phyloP scores from a whole-genome alignment of 345 rosid species.

The Boechera stricta region DNA sequence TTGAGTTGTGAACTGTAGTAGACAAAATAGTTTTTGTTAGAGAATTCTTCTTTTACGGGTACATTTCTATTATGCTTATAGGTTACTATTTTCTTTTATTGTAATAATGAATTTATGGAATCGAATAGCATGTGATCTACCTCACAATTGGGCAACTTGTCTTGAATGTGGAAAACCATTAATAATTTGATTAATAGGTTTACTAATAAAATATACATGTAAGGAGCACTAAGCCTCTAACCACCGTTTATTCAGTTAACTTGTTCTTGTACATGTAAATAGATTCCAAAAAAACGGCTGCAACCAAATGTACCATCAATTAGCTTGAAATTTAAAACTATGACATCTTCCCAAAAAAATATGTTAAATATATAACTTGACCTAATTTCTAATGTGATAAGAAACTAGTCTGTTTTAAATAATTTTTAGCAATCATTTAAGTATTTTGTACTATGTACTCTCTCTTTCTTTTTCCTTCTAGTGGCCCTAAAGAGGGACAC shows the following conservation, averaged over 20 bases:
- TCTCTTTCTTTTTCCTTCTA: not conserved
- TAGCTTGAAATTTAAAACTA: not conserved
- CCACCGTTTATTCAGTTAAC: slow-evolving; percentile 47
- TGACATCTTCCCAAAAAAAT: not conserved
- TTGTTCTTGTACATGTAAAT: slow-evolving; percentile 21
- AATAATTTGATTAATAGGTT: slow-evolving; percentile 23
- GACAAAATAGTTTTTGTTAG: too few species aligned
- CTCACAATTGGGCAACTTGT: slow-evolving; percentile 43
- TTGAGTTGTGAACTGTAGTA: not conserved
- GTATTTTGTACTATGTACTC: slow-evolving; percentile 30
- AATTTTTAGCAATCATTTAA: not conserved
- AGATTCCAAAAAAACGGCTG: slow-evolving; percentile 24
- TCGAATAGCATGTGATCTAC: slow-evolving; percentile 42
- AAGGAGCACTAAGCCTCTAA: slow-evolving; percentile 28
- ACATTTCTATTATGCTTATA: not conserved
- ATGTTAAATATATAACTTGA: not conserved
- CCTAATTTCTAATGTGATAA: not conserved
- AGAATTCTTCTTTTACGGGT: not conserved
- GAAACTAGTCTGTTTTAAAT: not conserved
- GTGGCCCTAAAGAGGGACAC: slow-evolving; percentile 26
- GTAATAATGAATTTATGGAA: slow-evolving; percentile 35
- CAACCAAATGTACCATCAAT: slow-evolving; percentile 28
- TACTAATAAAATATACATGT: not conserved
- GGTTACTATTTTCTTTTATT: not conserved
- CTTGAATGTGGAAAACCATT: slow-evolving; percentile 37